A percentile compares a stretch with the other conserved stretches of the same genome.
Evolutionary conservation across 1,284 basidiomycete genomes (phyloP).

Genomic region (Gomphus bonarii): DNA sequence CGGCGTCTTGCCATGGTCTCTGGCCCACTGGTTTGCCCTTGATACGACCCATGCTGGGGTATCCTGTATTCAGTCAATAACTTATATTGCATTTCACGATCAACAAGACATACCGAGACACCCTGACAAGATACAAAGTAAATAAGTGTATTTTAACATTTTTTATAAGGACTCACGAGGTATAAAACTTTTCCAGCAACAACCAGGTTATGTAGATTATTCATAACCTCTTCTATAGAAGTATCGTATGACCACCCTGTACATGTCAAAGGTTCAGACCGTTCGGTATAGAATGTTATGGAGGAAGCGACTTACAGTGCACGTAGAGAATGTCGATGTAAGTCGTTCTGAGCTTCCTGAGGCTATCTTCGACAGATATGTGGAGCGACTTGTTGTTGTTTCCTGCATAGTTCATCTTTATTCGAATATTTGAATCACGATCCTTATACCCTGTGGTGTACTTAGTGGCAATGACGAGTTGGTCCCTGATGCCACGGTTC

Average conservation of each 20-base stretch:
- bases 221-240: conserved; percentile 34
- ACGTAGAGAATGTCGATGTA: conserved; percentile 36
- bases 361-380: conserved; percentile 24
- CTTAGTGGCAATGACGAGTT: conserved; percentile 18
- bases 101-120: not conserved
- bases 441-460: conserved; percentile 24
- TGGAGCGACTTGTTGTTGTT: conserved; percentile 27
- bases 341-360: conserved; percentile 34
- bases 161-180: conserved; percentile 31
- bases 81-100: no score
- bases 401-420: conserved; percentile 24
- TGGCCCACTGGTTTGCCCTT: conserved; percentile 13
- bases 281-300: not conserved
- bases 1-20: conserved; percentile 22
- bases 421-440: conserved; percentile 14
- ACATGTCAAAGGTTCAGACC: not conserved
- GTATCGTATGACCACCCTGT: conserved; percentile 17
- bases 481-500: conserved; percentile 17
- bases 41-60: conserved; percentile 19
- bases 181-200: conserved; percentile 17
- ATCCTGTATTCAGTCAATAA: conserved; percentile 16
- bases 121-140: not conserved
- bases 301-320: conserved; percentile 19
- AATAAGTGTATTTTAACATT: conserved; percentile 1
- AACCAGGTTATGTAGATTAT: conserved; percentile 30